Evolutionary conservation across 2,329 filamentous ascomycete genomes (phyloP), one percentile per base, ranked within the genome.

Genomic region (Nannizziopsis arthrosporioides): DNA sequence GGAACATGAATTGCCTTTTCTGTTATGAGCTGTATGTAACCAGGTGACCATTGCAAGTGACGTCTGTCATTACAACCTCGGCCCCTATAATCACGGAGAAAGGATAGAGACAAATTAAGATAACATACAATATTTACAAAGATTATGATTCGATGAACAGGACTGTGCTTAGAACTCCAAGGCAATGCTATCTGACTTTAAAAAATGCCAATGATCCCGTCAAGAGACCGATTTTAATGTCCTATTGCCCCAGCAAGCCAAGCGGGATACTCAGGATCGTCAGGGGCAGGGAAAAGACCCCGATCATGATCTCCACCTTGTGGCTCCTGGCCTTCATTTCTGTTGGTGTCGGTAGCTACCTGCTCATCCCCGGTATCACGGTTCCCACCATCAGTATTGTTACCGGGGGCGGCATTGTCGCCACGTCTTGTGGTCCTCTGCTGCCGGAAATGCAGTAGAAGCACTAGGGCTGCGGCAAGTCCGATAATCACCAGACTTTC

Each of bases 401-500:
- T 42, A 14, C 22, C 39, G n/a, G 36, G 22, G 11, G 30, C 31
- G 12, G 27, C 34, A 30, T 47, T 52, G 44, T 51, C 46, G 36
- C 50, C 57, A 31, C 56, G 55, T 54, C 68, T 65, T 55, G 81
- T 72, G 59, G 86, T 83, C 51, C 80, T 72, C 60, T 79, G 80
- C 53, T 86, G 81, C 15, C 85, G 74, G 63, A 92, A 90, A 65
- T 88, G 94, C 12, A 96, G 74, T 30, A 96, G 70, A 45, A 85
- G 77, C 0, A 84, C 79, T 47, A 96, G 72, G 0, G 80, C 79
- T 11, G 81, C 80, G 0, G 85, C 82, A 11, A 96, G 69, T 1
- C 78, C 82, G 11, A 95, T 72, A 53, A 98, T 93, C 39, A 94
- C 71, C 18, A 95, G 67, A 38, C 84, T 90, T 65, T 96, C 92